Percentiles rank a stretch among this genome's conserved stretches.
phyloP scores from a whole-genome alignment of 169 alveolate species.

The Plasmodium falciparum region DNA sequence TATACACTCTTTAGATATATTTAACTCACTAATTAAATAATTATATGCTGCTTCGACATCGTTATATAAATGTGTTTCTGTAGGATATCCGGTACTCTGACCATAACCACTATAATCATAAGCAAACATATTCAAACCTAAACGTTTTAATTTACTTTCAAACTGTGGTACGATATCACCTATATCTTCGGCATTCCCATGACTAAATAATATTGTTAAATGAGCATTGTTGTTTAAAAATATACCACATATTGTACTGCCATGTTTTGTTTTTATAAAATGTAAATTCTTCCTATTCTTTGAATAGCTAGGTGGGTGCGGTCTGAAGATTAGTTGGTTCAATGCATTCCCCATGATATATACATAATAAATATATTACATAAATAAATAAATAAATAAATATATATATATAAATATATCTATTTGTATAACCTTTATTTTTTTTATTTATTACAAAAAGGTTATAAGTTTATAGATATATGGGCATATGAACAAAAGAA shows the following conservation, averaged over 20 bases:
- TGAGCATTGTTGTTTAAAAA: conserved; percentile 83
- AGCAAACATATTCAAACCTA: conserved; percentile 85
- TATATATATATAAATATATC: background rate
- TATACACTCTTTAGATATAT: conserved; percentile 84
- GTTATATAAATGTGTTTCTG: conserved; percentile 87
- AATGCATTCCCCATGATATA: conserved; percentile 83
- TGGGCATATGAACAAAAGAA: no score
- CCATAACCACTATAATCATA: conserved; percentile 92
- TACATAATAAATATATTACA: background rate
- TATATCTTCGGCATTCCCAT: conserved; percentile 93
- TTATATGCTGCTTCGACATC: conserved; percentile 92
- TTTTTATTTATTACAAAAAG: no score
- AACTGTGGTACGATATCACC: conserved; percentile 84
- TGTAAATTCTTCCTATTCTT: conserved; percentile 80
- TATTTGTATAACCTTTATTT: background rate
- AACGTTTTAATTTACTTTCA: conserved; percentile 71
- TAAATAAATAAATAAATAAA: no score
- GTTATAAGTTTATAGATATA: no score
- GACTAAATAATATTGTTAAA: conserved; percentile 89
- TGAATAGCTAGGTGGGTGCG: conserved; percentile 83
- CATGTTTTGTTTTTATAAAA: conserved; percentile 82
- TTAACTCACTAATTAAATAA: conserved; percentile 77
- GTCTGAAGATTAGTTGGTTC: conserved; percentile 81
- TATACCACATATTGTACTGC: conserved; percentile 82
- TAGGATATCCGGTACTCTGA: conserved; percentile 86